A percentile compares a stretch with the other conserved stretches of the same genome.
These are phyloP conservation scores for Phytomonas serpens DNA, from an alignment of 208 protist genomes.

Conservation along the genomic window DNA sequence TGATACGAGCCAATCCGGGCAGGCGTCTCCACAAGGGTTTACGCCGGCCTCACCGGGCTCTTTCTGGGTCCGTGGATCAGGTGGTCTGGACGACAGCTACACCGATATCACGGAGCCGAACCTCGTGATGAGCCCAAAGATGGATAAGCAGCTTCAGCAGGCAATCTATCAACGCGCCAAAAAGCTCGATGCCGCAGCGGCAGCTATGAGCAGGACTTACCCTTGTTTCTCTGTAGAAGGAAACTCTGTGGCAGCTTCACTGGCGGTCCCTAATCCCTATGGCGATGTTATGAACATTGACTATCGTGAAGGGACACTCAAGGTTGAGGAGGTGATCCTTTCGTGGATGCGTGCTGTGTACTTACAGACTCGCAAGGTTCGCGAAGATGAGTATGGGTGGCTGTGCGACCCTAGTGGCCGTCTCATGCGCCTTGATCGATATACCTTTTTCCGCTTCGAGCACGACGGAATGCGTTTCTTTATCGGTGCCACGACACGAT, in stretches of 20 bases:
- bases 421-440: slow-evolving; percentile 49
- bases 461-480: slow-evolving; percentile 68
- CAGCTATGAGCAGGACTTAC: slow-evolving; percentile 4
- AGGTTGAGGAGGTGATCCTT: slow-evolving; percentile 70
- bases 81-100: slow-evolving; percentile 34
- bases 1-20: too few species aligned
- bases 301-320: slow-evolving; percentile 41
- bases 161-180: slow-evolving; percentile 26
- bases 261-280: background rate
- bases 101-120: slow-evolving; percentile 25
- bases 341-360: slow-evolving; percentile 52
- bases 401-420: slow-evolving; percentile 39
- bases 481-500: slow-evolving; percentile 59
- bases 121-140: slow-evolving; percentile 22
- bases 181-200: slow-evolving; percentile 16
- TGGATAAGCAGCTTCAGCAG: slow-evolving; percentile 38
- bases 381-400: slow-evolving; percentile 42
- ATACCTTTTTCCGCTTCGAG: slow-evolving; percentile 62
- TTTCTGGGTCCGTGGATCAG: slow-evolving; percentile 56
- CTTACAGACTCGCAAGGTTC: slow-evolving; percentile 35
- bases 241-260: background rate
- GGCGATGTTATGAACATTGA: slow-evolving; percentile 17
- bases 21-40: slow-evolving; percentile 28
- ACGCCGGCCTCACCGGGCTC: slow-evolving; percentile 22
- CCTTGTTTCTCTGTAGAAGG: background rate